Evolutionary conservation across 202 grass and related monocot species (phyloP), one percentile per base, ranked within the genome.

Genomic region (Elaeis oleifera): DNA sequence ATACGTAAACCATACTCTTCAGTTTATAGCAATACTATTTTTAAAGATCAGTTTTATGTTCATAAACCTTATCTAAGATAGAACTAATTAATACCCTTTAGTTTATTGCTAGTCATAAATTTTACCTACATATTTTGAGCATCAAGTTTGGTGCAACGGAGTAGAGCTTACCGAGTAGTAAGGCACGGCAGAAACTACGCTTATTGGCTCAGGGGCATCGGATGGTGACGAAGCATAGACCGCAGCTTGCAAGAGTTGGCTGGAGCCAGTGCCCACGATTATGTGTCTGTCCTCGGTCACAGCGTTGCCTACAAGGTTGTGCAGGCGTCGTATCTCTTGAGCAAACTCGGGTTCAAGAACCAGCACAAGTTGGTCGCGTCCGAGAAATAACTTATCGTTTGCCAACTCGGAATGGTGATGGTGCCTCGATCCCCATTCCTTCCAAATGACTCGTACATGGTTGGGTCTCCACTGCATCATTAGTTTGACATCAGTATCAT

Each of bases 191-290:
- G 92, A 97, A 3, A 97, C 74, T 0, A 97, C 88, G 61, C 64
- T 91, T 6, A 73, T 72, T 4, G 92, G 92, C 11, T 73, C 28
- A 19, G 0, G 54, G 20, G 63, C 20, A 23, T 29, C 19, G 0
- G 22, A 51, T 26, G 29, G 80, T 5, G 92, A 75, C 1, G 91
- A 82, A 16, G 92, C 92, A 69, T 83, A 97, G 5, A 97, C 61
- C 0, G 88, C 79, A 8, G 92, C 92, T 81, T 91, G 90, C 77
- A 97, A 78, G 68, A 97, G 81, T 71, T 97, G 92, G 13, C 79
- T 97, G 53, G 88, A 97, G 6, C 92, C 92, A 8, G 89, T 90
- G 51, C 92, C 92, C 50, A 89, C 88, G 17, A 97, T 65, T 17
- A 97, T 69, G 44, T 89, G 85, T 74, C 62, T 77, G 1, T 67